Evolutionary conservation across 176 grass and related monocot genomes (phyloP).

Genomic region (Aegilops sharonensis): DNA sequence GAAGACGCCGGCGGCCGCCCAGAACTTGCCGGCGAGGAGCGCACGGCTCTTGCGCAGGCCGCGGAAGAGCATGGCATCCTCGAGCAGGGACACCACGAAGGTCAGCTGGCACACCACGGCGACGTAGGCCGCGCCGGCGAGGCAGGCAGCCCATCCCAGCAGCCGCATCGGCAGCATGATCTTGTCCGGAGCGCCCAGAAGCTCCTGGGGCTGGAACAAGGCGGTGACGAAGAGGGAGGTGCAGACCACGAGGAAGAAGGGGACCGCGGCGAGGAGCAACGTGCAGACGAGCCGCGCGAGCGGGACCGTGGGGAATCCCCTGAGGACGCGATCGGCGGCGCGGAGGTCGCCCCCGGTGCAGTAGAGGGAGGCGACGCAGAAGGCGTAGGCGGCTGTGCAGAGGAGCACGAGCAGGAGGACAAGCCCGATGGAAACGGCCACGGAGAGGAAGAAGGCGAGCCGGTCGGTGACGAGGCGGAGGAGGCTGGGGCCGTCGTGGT

Average conservation of each 20-base stretch:
- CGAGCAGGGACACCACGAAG: too few relatives aligned
- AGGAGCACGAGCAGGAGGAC: not conserved
- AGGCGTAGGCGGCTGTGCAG: not conserved
- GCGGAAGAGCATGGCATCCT: too few relatives aligned
- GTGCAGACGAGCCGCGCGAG: not conserved
- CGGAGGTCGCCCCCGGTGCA: not conserved
- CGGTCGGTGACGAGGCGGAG: not conserved
- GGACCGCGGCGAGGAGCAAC: not conserved
- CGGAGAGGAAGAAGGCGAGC: not conserved
- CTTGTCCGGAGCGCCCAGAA: too few relatives aligned
- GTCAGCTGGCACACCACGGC: too few relatives aligned
- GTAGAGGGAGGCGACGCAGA: constrained; percentile 1
- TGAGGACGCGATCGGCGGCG: not conserved
- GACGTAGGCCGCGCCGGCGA: too few relatives aligned
- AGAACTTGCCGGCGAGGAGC: too few relatives aligned
- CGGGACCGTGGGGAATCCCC: not conserved
- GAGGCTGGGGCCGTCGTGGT: not conserved
- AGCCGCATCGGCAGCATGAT: too few relatives aligned
- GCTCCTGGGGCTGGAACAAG: not conserved
- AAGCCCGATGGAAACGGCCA: not conserved
- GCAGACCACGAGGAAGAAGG: not conserved
- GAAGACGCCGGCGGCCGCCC: too few relatives aligned
- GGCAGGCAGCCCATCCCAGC: too few relatives aligned
- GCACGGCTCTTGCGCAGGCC: too few relatives aligned
- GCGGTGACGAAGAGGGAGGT: not conserved